Conservation (phyloP, 106 monocot species). For the Allium fistulosum region DNA sequence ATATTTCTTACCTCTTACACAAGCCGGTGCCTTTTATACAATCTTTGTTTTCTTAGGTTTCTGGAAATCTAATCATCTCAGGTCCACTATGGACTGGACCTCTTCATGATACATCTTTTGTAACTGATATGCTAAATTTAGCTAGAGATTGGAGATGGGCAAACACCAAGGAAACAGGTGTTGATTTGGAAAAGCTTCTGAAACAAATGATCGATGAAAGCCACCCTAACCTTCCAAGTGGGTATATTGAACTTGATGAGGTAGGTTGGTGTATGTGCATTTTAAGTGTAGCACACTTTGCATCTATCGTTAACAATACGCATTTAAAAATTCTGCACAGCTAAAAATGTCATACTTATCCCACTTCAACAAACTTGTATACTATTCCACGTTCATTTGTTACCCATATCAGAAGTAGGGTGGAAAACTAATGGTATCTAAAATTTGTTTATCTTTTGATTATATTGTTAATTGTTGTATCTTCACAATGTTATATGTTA, state of each 20-base stretch:
- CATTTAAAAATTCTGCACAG: too few relatives aligned
- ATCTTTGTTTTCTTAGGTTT: constrained; percentile 20
- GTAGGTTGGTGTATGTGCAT: constrained; percentile 18
- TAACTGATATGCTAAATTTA: constrained; percentile 72
- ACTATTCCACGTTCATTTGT: too few relatives aligned
- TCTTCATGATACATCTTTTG: constrained; percentile 59
- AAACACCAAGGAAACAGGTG: constrained; percentile 21
- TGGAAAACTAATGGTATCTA: too few relatives aligned
- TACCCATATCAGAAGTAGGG: too few relatives aligned
- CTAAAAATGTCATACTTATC: too few relatives aligned
- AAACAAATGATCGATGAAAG: constrained; percentile 78
- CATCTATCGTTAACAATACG: background rate
- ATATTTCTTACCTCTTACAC: background rate
- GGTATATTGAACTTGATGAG: constrained; percentile 94
- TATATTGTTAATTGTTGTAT: background rate
- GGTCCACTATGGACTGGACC: constrained; percentile 96
- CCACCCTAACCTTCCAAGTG: constrained; percentile 60
- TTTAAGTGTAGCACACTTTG: background rate
- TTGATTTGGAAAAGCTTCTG: constrained; percentile 59
- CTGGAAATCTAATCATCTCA: constrained; percentile 51
- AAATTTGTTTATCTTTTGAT: too few relatives aligned
- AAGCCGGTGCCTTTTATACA: background rate
- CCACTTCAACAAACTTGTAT: too few relatives aligned
- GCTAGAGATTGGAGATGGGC: constrained; percentile 87
- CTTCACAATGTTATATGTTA: background rate